phyloP scores from a whole-genome alignment of 306 rosid species.

The Casuarina glauca region DNA sequence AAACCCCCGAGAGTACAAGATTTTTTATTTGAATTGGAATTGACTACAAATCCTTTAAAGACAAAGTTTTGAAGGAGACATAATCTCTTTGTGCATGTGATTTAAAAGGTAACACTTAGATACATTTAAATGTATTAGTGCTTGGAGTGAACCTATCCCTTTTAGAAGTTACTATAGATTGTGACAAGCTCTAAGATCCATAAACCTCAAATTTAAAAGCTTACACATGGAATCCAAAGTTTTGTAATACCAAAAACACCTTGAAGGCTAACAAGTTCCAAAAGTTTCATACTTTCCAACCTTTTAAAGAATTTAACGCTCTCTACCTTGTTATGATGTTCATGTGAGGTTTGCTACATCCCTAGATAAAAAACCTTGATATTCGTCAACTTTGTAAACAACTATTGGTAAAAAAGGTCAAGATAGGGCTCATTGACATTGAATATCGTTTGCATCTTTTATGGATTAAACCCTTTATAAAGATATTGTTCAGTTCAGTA shows the following conservation, averaged over 20 bases:
- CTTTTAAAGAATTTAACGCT: not conserved
- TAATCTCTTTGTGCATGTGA: slow-evolving; percentile 19
- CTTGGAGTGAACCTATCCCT: not conserved
- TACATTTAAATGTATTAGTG: slow-evolving; percentile 32
- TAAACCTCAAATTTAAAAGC: slow-evolving; percentile 14
- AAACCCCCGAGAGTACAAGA: slow-evolving; percentile 4
- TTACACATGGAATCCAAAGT: slow-evolving; percentile 15
- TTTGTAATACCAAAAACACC: slow-evolving; percentile 28
- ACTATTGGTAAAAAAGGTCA: slow-evolving; percentile 22
- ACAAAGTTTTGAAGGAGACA: slow-evolving; percentile 10
- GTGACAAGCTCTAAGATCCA: slow-evolving; percentile 39
- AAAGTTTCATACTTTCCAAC: slow-evolving; percentile 6
- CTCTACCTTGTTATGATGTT: slow-evolving; percentile 30
- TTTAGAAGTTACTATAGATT: slow-evolving; percentile 29
- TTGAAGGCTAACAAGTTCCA: slow-evolving; percentile 32
- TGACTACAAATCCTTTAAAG: slow-evolving; percentile 30
- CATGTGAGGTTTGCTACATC: slow-evolving; percentile 13
- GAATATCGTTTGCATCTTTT: not conserved
- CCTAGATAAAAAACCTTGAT: slow-evolving; percentile 31
- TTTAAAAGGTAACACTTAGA: slow-evolving; percentile 34
- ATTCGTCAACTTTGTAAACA: slow-evolving; percentile 11
- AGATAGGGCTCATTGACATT: slow-evolving; percentile 35
- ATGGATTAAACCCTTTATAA: not conserved
- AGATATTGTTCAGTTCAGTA: not conserved
- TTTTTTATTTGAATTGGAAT: not conserved